A percentile compares a stretch with the other conserved stretches of the same genome.
Conservation (phyloP, 805 yeast genomes). For the Phaffomyces thermotolerans region DNA sequence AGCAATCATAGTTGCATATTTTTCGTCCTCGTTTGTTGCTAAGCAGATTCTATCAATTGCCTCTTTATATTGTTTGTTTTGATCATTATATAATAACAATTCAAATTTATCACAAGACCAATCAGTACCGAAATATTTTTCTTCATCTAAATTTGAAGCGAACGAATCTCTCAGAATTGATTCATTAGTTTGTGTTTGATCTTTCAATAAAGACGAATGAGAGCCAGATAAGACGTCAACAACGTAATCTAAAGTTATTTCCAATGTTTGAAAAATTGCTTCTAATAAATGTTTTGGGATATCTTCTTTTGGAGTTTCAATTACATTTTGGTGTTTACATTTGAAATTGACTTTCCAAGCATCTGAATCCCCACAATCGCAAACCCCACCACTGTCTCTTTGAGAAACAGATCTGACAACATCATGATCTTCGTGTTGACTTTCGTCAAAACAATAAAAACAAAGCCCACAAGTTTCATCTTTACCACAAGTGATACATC, state of each 20-base stretch:
- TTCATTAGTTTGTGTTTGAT: slow-evolving; percentile 19
- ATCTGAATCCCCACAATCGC: slow-evolving; percentile 82
- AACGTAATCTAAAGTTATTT: slow-evolving; percentile 47
- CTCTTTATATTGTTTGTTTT: slow-evolving; percentile 65
- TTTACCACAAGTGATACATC: slow-evolving; percentile 67
- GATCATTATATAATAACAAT: slow-evolving; percentile 70
- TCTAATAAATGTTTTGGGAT: slow-evolving; percentile 39
- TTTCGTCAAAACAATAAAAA: slow-evolving; percentile 62
- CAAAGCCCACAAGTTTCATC: slow-evolving; percentile 87
- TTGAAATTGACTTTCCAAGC: slow-evolving; percentile 57
- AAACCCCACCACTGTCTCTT: slow-evolving; percentile 52
- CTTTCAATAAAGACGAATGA: slow-evolving; percentile 20
- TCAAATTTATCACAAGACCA: slow-evolving; percentile 40
- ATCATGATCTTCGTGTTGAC: slow-evolving; percentile 65
- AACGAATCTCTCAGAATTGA: slow-evolving; percentile 27
- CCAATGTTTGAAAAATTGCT: slow-evolving; percentile 36
- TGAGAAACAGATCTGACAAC: slow-evolving; percentile 57
- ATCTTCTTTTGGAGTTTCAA: slow-evolving; percentile 17
- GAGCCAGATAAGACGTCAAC: slow-evolving; percentile 50
- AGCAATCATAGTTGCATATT: slow-evolving; percentile 69
- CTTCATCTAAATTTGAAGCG: slow-evolving; percentile 28
- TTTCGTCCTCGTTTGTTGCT: slow-evolving; percentile 56
- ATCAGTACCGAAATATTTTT: slow-evolving; percentile 38
- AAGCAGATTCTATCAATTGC: slow-evolving; percentile 57
- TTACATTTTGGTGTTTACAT: slow-evolving; percentile 37